These are phyloP conservation scores for Suhomyces canberraensis DNA, from an alignment of 805 yeast species.

Conservation along the genomic window DNA sequence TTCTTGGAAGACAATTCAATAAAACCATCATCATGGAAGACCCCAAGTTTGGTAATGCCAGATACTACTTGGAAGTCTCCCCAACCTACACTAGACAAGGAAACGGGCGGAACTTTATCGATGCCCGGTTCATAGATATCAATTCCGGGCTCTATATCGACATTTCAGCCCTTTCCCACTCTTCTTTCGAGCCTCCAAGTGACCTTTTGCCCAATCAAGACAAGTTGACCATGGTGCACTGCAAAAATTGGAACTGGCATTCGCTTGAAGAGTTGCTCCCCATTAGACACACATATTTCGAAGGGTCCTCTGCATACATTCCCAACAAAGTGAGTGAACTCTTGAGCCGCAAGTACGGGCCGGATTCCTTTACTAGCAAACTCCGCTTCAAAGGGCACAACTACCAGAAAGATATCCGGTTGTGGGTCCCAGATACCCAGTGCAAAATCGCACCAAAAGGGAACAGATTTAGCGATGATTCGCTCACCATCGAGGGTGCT, in stretches of 20 bases:
- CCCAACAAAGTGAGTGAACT: conserved; percentile 32
- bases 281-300: conserved; percentile 34
- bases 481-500: conserved; percentile 36
- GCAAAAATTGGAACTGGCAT: conserved; percentile 42
- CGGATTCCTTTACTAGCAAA: conserved; percentile 26
- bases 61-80: conserved; percentile 17
- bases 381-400: conserved; percentile 27
- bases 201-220: not conserved
- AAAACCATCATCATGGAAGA: conserved; percentile 41
- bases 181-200: conserved; percentile 4
- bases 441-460: conserved; percentile 18
- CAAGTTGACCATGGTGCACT: conserved; percentile 22
- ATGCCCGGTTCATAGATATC: conserved; percentile 52
- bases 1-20: conserved; percentile 41
- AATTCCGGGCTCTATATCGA: conserved; percentile 43
- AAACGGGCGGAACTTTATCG: conserved; percentile 53
- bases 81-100: conserved; percentile 40
- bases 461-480: conserved; percentile 15
- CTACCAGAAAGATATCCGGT: conserved; percentile 39
- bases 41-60: conserved; percentile 21
- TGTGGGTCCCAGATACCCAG: conserved; percentile 46
- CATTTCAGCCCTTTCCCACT: conserved; percentile 38
- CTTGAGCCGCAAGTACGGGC: conserved; percentile 32
- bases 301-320: conserved; percentile 34
- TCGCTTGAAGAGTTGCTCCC: conserved; percentile 34